Percentiles rank a stretch among this genome's conserved stretches.
Conservation (phyloP, 805 yeast species). For the Wickerhamiella spandovensis region DNA sequence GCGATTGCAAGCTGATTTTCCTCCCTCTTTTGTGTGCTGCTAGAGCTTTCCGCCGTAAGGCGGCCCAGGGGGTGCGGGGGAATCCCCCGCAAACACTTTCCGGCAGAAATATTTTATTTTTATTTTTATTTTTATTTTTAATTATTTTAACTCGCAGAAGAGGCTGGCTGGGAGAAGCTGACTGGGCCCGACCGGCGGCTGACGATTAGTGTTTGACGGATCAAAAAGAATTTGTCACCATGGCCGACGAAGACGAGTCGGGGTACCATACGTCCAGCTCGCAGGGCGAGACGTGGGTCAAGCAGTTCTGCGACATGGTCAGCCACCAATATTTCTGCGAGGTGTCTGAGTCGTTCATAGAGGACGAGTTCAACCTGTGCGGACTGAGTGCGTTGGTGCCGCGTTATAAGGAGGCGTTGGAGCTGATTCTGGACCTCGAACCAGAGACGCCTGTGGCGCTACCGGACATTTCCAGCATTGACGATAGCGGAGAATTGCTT, state of each 20-base stretch:
- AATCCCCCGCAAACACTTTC: too few species aligned
- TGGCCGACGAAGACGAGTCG: constrained; percentile 2
- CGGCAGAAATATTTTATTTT: too few species aligned
- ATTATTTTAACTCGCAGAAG: too few species aligned
- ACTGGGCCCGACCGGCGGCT: too few species aligned
- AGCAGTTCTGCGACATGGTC: constrained; percentile 60
- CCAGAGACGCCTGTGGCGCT: constrained; percentile 39
- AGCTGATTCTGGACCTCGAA: constrained; percentile 78
- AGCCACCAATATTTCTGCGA: constrained; percentile 89
- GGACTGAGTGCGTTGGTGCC: constrained; percentile 80
- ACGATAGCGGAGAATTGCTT: constrained; percentile 80
- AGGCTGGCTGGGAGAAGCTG: too few species aligned
- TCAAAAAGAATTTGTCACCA: not conserved
- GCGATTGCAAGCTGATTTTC: too few species aligned
- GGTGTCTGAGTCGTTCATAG: constrained; percentile 83
- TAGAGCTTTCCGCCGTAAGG: too few species aligned
- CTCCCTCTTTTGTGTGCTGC: too few species aligned
- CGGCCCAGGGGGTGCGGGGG: too few species aligned
- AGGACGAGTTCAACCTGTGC: constrained; percentile 91
- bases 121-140: too few species aligned
- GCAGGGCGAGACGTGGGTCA: constrained; percentile 42
- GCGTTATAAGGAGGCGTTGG: constrained; percentile 81
- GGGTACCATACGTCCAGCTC: constrained; percentile 4
- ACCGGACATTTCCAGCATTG: constrained; percentile 61
- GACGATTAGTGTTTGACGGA: too few species aligned